phyloP scores from a whole-genome alignment of 2,329 filamentous ascomycete species.

The Phaeoacremonium minimum region DNA sequence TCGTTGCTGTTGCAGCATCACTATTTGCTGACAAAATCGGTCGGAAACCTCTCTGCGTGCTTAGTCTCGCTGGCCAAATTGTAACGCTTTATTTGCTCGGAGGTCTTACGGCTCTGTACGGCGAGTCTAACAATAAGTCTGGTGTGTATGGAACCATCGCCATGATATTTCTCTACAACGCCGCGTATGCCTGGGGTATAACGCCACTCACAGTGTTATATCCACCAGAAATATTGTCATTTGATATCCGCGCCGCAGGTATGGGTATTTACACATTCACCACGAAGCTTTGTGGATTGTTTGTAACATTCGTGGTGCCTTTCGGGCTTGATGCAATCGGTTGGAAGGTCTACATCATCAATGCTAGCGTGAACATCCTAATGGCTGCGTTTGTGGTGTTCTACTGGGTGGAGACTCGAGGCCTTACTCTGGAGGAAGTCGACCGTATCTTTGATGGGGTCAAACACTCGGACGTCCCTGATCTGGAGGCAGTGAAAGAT shows the following conservation, averaged over 20 bases:
- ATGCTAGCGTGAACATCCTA: constrained; percentile 14
- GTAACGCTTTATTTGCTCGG: constrained; percentile 35
- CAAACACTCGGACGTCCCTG: constrained; percentile 9
- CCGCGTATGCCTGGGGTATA: constrained; percentile 5
- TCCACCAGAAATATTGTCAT: constrained; percentile 1
- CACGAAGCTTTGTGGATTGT: constrained; percentile 1
- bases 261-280: constrained; percentile 2
- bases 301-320: constrained; percentile 10
- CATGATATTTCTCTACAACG: constrained; percentile 9
- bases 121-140: constrained; percentile 3
- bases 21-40: constrained; percentile 2
- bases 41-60: constrained; percentile 3
- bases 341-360: constrained; percentile 17
- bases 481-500: constrained; percentile 4
- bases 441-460: constrained; percentile 12
- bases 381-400: constrained; percentile 11
- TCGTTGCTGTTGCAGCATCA: not conserved
- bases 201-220: constrained; percentile 4
- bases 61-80: constrained; percentile 5
- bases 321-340: constrained; percentile 14
- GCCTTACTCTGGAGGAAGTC: constrained; percentile 15
- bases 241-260: not conserved
- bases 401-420: constrained; percentile 13
- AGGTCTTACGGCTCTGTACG: constrained; percentile 25
- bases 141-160: constrained; percentile 8